Evolutionary conservation across 495 filamentous ascomycete genomes (phyloP), one percentile per base, ranked within the genome.

Genomic region (Pyrenula aspistea): DNA sequence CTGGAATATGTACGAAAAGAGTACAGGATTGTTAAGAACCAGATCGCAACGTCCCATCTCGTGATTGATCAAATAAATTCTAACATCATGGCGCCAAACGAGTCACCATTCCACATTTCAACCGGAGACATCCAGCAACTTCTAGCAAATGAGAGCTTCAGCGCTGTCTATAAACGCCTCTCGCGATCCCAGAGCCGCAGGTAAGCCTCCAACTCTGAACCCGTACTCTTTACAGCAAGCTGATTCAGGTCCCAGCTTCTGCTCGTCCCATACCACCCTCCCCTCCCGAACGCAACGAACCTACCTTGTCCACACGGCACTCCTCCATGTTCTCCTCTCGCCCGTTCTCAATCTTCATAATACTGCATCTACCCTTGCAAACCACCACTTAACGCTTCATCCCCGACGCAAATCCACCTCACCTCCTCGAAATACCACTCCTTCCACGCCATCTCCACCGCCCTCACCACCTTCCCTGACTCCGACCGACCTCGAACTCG

Each of bases 271-370:
- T 64, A 71, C 54, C 63, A 64, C 51, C 75, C 71, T 62, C 64
- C 66, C 54, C 49, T 62, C 22, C 57, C 71, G 50, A 70, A 73
- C 47, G 71, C 76, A 61, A 70, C 72, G 53, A 8, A 64, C 68
- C 22, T 81, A 77, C 65, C 72, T 81, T 3, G 68, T 83, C n/a
- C 78, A 83, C 56, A 78, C 80, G 60, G 81, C 83, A 53, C 74
- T 83, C 55, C 78, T 82, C 56, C 78, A 83, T 60, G 78, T 79
- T 47, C 70, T 83, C 19, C 71, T 81, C 53, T 72, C 80, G 12
- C 81, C 81, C 10, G 66, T 84, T 10, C 76, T 81, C 59, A 69
- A 81, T 42, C 31, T 42, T 15, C 31, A 42, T 8, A 42, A 42
- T 42, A 42, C 15, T 15, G 31, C 31, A 42, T 42, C 31, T 15